phyloP scores from a whole-genome alignment of 2,329 filamentous ascomycete species.

The Talaromyces sp. region DNA sequence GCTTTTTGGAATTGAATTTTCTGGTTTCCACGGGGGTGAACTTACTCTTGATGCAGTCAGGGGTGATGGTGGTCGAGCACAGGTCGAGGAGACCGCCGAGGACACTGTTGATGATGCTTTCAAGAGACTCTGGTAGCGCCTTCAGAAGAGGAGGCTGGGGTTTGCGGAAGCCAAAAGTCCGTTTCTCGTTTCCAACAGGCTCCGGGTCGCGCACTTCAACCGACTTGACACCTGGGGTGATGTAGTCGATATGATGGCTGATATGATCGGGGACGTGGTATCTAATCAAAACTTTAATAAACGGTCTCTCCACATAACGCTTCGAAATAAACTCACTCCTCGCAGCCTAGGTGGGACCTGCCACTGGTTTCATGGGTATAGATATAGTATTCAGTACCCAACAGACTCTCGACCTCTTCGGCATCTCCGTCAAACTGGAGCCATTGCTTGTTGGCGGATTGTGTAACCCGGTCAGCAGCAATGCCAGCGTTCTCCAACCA shows the following conservation, averaged over 20 bases:
- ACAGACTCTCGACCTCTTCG: conserved; percentile 31
- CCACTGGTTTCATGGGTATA: conserved; percentile 30
- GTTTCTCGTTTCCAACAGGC: conserved; percentile 18
- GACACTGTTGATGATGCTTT: conserved; percentile 14
- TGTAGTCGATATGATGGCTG: conserved; percentile 25
- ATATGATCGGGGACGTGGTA: conserved; percentile 26
- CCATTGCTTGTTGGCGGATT: conserved; percentile 32
- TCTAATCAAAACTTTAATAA: conserved; percentile 10
- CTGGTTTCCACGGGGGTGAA: not conserved
- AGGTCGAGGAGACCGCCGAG: conserved; percentile 14
- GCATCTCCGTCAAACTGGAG: conserved; percentile 35
- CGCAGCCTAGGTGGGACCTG: conserved; percentile 31
- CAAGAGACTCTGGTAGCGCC: conserved; percentile 19
- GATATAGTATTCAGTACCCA: conserved; percentile 35
- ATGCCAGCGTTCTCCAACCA: conserved; percentile 26
- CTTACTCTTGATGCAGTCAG: conserved; percentile 34
- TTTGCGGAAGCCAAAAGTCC: conserved; percentile 15
- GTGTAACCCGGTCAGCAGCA: conserved; percentile 18
- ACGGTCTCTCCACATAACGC: not conserved
- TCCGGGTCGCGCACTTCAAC: conserved; percentile 21
- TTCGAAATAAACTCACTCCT: conserved; percentile 25
- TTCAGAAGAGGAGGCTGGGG: conserved; percentile 20
- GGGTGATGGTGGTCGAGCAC: conserved; percentile 31
- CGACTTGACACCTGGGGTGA: conserved; percentile 29
- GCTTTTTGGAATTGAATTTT: not conserved